phyloP scores from a whole-genome alignment of 2,329 filamentous ascomycete genomes.

The Thermochaetoides dissita region DNA sequence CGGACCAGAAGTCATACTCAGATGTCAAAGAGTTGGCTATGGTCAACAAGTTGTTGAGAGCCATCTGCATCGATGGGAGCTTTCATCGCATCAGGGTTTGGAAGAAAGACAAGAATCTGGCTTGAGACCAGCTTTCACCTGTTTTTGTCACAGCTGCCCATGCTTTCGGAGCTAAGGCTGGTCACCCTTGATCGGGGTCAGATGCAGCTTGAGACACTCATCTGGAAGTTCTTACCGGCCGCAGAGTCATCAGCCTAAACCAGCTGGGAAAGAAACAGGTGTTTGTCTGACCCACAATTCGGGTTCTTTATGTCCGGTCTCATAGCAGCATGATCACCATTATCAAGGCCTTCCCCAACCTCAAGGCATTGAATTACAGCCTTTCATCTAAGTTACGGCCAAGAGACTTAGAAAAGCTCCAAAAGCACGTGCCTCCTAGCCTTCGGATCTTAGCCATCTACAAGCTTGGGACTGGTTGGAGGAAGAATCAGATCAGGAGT shows the following conservation, averaged over 20 bases:
- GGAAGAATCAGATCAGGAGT: not conserved
- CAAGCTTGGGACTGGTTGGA: not conserved
- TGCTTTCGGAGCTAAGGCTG: too few species aligned
- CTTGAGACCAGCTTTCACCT: too few species aligned
- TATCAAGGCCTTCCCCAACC: constrained; percentile 1
- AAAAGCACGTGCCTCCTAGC: not conserved
- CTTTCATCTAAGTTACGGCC: not conserved
- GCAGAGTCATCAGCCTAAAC: not conserved
- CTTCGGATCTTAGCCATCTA: not conserved
- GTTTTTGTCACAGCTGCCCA: too few species aligned
- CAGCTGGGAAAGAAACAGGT: too few species aligned
- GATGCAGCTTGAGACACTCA: too few species aligned
- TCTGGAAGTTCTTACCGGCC: too few species aligned
- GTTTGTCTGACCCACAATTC: not conserved
- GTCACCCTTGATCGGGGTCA: too few species aligned
- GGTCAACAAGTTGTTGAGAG: not conserved
- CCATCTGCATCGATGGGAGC: not conserved
- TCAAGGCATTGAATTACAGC: constrained; percentile 2
- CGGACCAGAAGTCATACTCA: not conserved
- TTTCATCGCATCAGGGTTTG: not conserved
- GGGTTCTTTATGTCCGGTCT: not conserved
- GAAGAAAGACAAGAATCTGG: not conserved
- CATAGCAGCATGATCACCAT: not conserved
- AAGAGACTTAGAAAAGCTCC: not conserved
- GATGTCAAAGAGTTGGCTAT: not conserved